Evolutionary conservation across 2,329 filamentous ascomycete genomes (phyloP), one percentile per base, ranked within the genome.

Genomic region (Diaporthe aspalathi): DNA sequence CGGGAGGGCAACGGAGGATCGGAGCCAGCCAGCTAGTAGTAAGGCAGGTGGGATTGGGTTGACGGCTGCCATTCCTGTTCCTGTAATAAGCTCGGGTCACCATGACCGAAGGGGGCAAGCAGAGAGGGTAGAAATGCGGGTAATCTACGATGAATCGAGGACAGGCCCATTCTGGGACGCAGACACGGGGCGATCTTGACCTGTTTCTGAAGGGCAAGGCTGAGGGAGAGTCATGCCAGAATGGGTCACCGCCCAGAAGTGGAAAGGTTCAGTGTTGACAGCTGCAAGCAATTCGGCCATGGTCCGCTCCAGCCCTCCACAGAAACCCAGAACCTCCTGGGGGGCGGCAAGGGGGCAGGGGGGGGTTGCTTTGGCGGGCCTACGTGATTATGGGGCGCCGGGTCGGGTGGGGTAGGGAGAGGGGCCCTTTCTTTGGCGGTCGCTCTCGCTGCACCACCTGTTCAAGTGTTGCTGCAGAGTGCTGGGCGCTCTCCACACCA

Each of bases 1-100:
- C 20, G 35, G 24, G 63, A 38, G 35, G 35, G 35, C 35, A 7
- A 38, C 12, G 35, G 35, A 38, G 11, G 35, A 7, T 7, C 35
- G 35, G 35, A 38, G 56, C n/a, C 9, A 35, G 32, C 9, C 32
- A 5, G 9, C 32, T 35, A 35, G 32, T 35, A 35, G 32, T 35
- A n/a, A 57, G 54, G 54, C 40, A 49, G 40, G 40, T 60, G 20
- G 53, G 52, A 68, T 53, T 32, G 60, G 29, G 60, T 29, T 50
- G 60, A 22, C 43, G 43, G 69, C 63, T 70, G 47, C 71, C 68
- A 68, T 73, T 71, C 71, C 69, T 71, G 68, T 68, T 73, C 65
- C 71, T 71, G 65, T 66, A 29, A n/a, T 50, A 67, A 56, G 43
- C 47, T n/a, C 45, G 57, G 54, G 40, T 40, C 45, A 54, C 49